A percentile compares a stretch with the other conserved stretches of the same genome.
These are phyloP conservation scores for Microthyrium microscopicum DNA, from an alignment of 2,329 filamentous ascomycete genomes.

Conservation along the genomic window DNA sequence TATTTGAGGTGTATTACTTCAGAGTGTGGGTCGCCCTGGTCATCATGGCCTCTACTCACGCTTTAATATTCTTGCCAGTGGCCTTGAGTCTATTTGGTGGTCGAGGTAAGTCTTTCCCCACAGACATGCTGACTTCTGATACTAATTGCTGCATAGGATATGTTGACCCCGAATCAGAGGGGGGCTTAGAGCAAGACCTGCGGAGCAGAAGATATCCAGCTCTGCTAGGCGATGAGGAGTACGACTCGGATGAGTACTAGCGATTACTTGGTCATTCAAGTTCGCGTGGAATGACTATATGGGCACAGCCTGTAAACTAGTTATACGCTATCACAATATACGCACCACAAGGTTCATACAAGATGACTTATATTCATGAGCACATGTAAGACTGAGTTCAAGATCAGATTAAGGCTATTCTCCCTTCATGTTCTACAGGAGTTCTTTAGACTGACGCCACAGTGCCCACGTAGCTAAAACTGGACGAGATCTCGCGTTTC, in stretches of 20 bases:
- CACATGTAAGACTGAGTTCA: too few species aligned
- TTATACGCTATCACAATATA: too few species aligned
- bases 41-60: conserved; percentile 73
- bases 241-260: conserved; percentile 51
- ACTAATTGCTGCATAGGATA: conserved; percentile 39
- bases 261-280: too few species aligned
- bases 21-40: conserved; percentile 89
- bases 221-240: conserved; percentile 58
- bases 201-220: conserved; percentile 63
- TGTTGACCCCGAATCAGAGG: conserved; percentile 70
- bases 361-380: too few species aligned
- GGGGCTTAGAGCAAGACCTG: conserved; percentile 78
- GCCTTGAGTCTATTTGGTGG: conserved; percentile 74
- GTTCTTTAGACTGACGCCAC: too few species aligned
- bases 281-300: too few species aligned
- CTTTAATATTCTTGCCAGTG: conserved; percentile 81
- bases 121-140: not conserved
- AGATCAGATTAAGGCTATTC: too few species aligned
- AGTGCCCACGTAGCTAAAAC: too few species aligned
- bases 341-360: too few species aligned
- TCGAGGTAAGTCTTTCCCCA: conserved; percentile 35
- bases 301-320: too few species aligned
- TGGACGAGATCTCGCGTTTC: too few species aligned
- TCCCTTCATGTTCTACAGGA: too few species aligned
- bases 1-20: conserved; percentile 99